Base-by-base conservation (phyloP, 2,329 filamentous ascomycete genomes). In the Penicillium sp. region DNA sequence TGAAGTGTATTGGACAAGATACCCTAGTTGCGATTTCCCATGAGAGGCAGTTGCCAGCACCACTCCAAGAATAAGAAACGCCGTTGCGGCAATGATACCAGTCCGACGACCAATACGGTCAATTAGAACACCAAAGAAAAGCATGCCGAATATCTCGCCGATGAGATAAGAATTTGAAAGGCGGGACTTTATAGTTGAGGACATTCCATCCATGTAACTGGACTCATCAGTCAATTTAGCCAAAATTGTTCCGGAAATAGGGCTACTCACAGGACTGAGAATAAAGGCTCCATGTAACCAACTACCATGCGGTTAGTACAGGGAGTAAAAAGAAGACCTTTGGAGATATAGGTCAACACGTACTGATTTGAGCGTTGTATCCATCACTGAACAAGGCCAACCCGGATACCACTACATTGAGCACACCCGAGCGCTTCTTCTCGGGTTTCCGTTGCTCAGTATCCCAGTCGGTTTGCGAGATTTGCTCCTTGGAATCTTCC, bases 91-190 rank as follows among this genome's bases (percentile, higher is more conserved):
- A 4, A 82, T 66, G 38, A 77, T 75, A 13, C 79, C 80, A 0
- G 75, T 80, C 40, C 76, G 74, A 38, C 80, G 73, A n/a, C 80
- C 80, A 5, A 82, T 61, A 18, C 76, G 74, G 59, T 81, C 80
- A 57, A 80, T 78, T 7, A 79, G 63, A 10, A 77, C 68, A 7
- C 81, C 80, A 55, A 84, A 82, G 59, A 77, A 69, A 8, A 84
- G 66, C 76, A 83, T 84, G 48, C 82, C 82, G 48, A 83, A 68
- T 52, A 83, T 82, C 67, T 81, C 78, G 45, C 82, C 82, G 48
- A 84, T 77, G 6, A 83, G 72, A 57, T 80, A 81, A 3, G 81
- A 77, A 60, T 85, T 84, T 39, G 79, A 80, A 4, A 85, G 75
- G 6, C 81, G 74, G 3, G 77, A 74, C 63, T 80, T 79, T 62